Percentiles rank a stretch among this genome's conserved stretches.
phyloP scores from a whole-genome alignment of 108 stramenopile species.

The Conticribra weissflogii region DNA sequence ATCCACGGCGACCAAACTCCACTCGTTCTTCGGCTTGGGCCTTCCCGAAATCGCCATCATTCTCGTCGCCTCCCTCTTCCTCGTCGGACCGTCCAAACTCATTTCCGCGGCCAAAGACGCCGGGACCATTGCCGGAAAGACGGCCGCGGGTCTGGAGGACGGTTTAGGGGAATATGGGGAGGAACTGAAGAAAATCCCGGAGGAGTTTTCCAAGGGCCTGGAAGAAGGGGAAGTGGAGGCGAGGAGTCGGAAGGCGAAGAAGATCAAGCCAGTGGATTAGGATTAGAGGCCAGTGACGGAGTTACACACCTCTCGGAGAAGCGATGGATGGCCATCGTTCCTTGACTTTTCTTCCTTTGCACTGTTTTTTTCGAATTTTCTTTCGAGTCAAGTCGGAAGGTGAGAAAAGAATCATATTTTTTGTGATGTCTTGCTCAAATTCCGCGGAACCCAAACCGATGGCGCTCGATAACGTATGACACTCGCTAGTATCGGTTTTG shows the following conservation, averaged over 20 bases:
- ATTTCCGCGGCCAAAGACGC: constrained; percentile 51
- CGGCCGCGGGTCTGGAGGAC: constrained; percentile 34
- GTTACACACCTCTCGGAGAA: too few relatives aligned
- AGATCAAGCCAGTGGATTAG: constrained; percentile 51
- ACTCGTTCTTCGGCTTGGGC: constrained; percentile 76
- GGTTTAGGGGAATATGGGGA: constrained; percentile 10
- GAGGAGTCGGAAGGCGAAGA: constrained; percentile 68
- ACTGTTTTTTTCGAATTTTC: too few relatives aligned
- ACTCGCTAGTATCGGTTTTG: too few relatives aligned
- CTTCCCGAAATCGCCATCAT: constrained; percentile 78
- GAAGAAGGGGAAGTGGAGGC: constrained; percentile 77
- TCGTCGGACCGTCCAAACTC: constrained; percentile 78
- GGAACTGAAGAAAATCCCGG: constrained; percentile 62
- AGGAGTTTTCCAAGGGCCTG: constrained; percentile 82
- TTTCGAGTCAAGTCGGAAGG: too few relatives aligned
- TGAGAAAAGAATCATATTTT: too few relatives aligned
- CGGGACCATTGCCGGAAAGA: constrained; percentile 68
- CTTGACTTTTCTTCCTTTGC: too few relatives aligned
- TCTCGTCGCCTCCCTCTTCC: constrained; percentile 55
- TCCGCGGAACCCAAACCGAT: background rate
- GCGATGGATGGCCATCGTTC: too few relatives aligned
- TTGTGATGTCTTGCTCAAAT: too few relatives aligned
- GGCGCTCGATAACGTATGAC: background rate
- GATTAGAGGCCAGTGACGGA: too few relatives aligned
- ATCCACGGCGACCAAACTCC: constrained; percentile 10